A percentile compares a stretch with the other conserved stretches of the same genome.
Evolutionary conservation across 495 filamentous ascomycete genomes (phyloP).

Genomic region (Penicillium herquei): DNA sequence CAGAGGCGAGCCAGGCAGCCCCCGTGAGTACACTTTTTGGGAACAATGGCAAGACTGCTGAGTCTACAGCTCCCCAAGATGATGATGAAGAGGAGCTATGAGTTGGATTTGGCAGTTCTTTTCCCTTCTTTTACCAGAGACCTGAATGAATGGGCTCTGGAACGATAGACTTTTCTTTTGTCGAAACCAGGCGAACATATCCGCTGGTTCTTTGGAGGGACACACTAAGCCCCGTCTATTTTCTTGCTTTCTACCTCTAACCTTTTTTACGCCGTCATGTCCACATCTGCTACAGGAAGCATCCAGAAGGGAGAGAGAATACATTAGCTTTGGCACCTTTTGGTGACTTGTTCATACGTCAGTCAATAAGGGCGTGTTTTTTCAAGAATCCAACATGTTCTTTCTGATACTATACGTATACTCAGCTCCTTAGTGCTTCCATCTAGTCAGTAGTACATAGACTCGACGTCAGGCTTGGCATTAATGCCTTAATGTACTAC

Average conservation of each 20-base stretch:
- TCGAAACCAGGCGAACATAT: background rate
- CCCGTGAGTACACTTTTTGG: constrained; percentile 14
- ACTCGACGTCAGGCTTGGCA: background rate
- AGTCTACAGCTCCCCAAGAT: constrained; percentile 10
- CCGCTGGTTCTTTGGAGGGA: background rate
- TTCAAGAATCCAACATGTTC: background rate
- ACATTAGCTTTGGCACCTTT: constrained; percentile 19
- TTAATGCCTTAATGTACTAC: background rate
- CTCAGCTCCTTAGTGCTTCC: background rate
- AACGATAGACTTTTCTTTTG: constrained; percentile 9
- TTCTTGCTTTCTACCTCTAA: constrained; percentile 3
- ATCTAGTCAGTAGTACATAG: background rate
- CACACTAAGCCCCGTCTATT: too few species aligned
- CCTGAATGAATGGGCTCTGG: background rate
- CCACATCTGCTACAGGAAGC: constrained; percentile 25
- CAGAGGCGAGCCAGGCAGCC: constrained; percentile 12
- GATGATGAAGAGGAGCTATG: constrained; percentile 47
- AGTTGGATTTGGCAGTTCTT: constrained; percentile 1
- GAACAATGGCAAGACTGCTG: constrained; percentile 8
- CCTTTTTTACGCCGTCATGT: constrained; percentile 25
- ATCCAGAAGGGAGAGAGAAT: constrained; percentile 19
- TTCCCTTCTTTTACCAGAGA: background rate
- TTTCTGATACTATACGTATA: background rate
- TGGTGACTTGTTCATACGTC: constrained; percentile 18
- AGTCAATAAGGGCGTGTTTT: background rate